phyloP scores from a whole-genome alignment of 768 basidiomycete species.

The Collybia sordida region DNA sequence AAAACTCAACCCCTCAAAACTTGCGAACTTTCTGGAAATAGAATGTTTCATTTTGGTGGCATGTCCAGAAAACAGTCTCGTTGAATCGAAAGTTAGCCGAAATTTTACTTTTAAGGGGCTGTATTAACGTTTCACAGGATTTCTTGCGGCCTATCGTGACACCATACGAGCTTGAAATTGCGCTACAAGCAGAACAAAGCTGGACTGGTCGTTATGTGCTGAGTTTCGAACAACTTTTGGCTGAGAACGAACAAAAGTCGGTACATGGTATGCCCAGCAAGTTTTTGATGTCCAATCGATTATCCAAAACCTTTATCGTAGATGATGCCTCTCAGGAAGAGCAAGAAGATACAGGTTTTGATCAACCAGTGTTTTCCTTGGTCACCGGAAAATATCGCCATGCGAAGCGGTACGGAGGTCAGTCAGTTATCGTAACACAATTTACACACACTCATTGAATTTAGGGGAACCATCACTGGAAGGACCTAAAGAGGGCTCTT shows the following conservation, averaged over 20 bases:
- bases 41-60: slow-evolving; percentile 96
- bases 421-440: slow-evolving; percentile 14
- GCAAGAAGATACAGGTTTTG: slow-evolving; percentile 51
- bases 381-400: slow-evolving; percentile 85
- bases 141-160: slow-evolving; percentile 91
- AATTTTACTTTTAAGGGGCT: not conserved
- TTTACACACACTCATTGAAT: not conserved
- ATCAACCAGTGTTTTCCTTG: slow-evolving; percentile 82
- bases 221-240: slow-evolving; percentile 66
- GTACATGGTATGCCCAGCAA: too few species aligned
- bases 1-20: slow-evolving; percentile 90
- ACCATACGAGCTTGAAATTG: slow-evolving; percentile 86
- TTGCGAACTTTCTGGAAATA: slow-evolving; percentile 94
- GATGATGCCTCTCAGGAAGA: slow-evolving; percentile 15
- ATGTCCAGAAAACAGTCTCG: slow-evolving; percentile 88
- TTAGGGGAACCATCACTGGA: not conserved
- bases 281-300: too few species aligned
- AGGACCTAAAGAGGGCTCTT: slow-evolving; percentile 8
- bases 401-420: slow-evolving; percentile 60
- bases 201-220: slow-evolving; percentile 83
- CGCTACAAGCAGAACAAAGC: slow-evolving; percentile 63
- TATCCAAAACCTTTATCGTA: too few species aligned
- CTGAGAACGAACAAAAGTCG: slow-evolving; percentile 20
- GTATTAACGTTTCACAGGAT: slow-evolving; percentile 48
- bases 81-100: slow-evolving; percentile 60